Evolutionary conservation across 331 rosid species (phyloP).

Genomic region (Pyrus hybrid): DNA sequence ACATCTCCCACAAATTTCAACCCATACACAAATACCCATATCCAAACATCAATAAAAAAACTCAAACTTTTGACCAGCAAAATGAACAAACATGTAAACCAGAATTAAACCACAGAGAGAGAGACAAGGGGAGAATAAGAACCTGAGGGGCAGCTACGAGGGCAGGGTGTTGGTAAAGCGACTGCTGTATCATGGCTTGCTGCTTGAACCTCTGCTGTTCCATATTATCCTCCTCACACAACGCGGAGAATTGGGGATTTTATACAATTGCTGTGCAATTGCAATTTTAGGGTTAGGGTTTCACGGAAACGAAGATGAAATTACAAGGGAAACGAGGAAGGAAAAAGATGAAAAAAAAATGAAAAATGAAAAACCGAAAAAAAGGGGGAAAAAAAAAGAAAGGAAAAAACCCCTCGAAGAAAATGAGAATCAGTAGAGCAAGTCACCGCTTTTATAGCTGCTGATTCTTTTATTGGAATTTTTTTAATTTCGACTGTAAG

Average conservation of each 20-base stretch:
- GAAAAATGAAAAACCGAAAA: not conserved
- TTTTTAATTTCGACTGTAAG: too few species aligned
- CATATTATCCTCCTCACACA: slow-evolving; percentile 25
- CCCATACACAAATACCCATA: not conserved
- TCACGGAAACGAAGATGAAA: not conserved
- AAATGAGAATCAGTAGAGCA: not conserved
- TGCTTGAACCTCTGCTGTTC: slow-evolving; percentile 64
- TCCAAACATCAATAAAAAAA: not conserved
- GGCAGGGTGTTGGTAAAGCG: slow-evolving; percentile 76
- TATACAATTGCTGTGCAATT: not conserved
- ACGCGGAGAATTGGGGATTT: not conserved
- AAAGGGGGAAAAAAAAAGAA: not conserved
- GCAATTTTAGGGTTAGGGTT: slow-evolving; percentile 48
- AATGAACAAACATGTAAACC: not conserved
- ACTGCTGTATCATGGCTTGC: slow-evolving; percentile 71
- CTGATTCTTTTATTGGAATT: not conserved
- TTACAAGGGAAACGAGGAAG: not conserved
- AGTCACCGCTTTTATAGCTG: not conserved
- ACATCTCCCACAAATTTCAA: not conserved
- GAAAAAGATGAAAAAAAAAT: not conserved
- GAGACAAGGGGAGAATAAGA: not conserved
- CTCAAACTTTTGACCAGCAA: not conserved
- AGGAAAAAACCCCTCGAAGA: slow-evolving; percentile 45
- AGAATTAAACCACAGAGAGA: not conserved
- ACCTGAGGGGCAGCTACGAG: slow-evolving; percentile 86